Base-by-base conservation (phyloP, 2,329 filamentous ascomycete species). In the Colletotrichum karsti region DNA sequence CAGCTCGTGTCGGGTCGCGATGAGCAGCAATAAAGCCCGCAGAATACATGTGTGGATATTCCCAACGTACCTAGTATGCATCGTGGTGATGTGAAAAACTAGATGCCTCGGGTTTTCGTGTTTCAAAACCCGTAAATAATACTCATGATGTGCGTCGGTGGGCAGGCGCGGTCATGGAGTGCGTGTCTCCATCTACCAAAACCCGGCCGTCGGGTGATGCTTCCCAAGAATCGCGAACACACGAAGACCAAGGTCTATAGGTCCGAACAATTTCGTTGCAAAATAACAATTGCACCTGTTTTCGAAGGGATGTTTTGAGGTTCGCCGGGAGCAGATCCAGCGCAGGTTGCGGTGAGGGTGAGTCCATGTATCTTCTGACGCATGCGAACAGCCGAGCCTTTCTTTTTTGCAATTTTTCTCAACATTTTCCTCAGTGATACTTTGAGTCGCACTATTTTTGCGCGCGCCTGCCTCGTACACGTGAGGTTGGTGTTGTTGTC, bases 281-380 rank as follows among this genome's bases (percentile, higher is more conserved):
- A 51, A 51, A 33, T 20, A 51, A 33, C 46, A 51, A 51, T 13
- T 22, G 46, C 46, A n/a, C 46, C 46, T 28, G 46, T 51, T 51
- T 51, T 51, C 46, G 46, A 51, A 8, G 46, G 15, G 46, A 51
- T 28, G 46, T n/a, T 51, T n/a, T 51, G 46, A 51, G 46, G 46
- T n/a, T n/a, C 26, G 30, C 28, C 46, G 46, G 46, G 46, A 51
- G 7, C 46, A 28, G 46, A 51, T 51, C 30, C 46, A 51, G 46
- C 46, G 46, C 46, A 18, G 46, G 46, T 51, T n/a, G 46, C 46
- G 46, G 26, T 24, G 26, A 28, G 46, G 46, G 46, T 51, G 46
- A 51, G 46, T 51, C 26, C 24, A 51, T 51, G 46, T 33, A 51
- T 33, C 7, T 51, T 26, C 26, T n/a, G n/a, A n/a, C n/a, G n/a